Base-by-base conservation (phyloP, 345 rosid genomes). In the Tarenaya hassleriana region DNA sequence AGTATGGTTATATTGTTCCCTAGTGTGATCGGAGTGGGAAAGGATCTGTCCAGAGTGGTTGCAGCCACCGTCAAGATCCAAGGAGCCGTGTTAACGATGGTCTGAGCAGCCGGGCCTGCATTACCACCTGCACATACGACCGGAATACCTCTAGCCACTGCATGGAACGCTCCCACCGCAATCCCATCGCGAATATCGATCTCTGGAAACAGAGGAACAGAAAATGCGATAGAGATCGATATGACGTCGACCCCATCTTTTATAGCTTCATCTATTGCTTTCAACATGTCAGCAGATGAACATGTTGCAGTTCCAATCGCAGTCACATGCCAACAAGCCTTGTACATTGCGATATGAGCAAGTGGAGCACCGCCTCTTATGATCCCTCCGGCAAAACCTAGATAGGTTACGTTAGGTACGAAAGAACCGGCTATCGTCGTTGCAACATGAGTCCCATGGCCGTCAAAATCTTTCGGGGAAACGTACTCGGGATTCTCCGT, bases 291-390 rank as follows among this genome's bases (percentile, higher is more conserved):
- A 7, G 75, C n/a, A n/a, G n/a, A n/a, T n/a, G n/a, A n/a, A n/a
- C n/a, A n/a, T n/a, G n/a, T n/a, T n/a, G n/a, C n/a, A n/a, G n/a
- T n/a, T n/a, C n/a, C n/a, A n/a, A n/a, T n/a, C n/a, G n/a, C n/a
- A n/a, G n/a, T n/a, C n/a, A n/a, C n/a, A 71, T 15, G 62, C 86
- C 86, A 77, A 61, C 86, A 80, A 8, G 75, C 82, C 52, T 80
- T 77, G 50, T 80, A 77, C 31, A 70, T 61, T 7, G 80, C 82
- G 10, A 80, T 43, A 2, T 70, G 68, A 33, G 86, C 78, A 53
- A 50, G 66, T 0, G 80, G 82, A 10, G 77, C 73, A 0, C 69
- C 77, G 0, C 77, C 77, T 47, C 77, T 68, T 41, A 60, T 3
- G 27, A 10, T 70, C 5, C 82, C 82, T 0, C 69, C 64, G 17